Evolutionary conservation across 2,329 filamentous ascomycete genomes (phyloP), one percentile per base, ranked within the genome.

Genomic region (Xylaria sp.): DNA sequence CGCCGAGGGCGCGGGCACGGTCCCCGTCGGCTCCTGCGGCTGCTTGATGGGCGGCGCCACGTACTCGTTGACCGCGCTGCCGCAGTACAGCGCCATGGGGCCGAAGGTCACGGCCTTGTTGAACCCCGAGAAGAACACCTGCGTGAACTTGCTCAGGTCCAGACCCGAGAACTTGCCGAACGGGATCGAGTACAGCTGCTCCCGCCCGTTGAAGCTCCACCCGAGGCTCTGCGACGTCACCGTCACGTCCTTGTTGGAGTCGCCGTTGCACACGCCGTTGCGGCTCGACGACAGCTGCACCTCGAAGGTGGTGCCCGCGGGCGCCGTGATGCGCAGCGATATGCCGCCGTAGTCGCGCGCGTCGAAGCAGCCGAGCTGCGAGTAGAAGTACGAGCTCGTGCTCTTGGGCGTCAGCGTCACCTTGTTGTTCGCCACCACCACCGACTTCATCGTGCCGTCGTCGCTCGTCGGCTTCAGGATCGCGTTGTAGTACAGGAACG

Each of bases 401-500:
- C 76, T 71, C 53, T 72, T 75, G 13, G 85, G 84, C 1, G 80
- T 84, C 8, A 87, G 74, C 13, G 83, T 83, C 1, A 86, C 75
- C 48, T 77, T 80, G 73, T 80, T 71, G 69, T 84, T 80, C 62
- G 78, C 78, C 38, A 79, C 76, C n/a, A 87, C 76, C 23, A 87
- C 74, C 1, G 83, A 85, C 21, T 78, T 76, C 82, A 87, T 86
- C 6, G 82, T 82, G 2, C 74, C 80, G 70, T 87, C 85, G 64
- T 86, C 83, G 33, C 83, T 85, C 5, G 82, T 82, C 3, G 85
- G 78, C 64, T 82, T 75, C 2, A 82, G 75, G 74, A 87, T 76
- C 37, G 85, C 79, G 69, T 88, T 88, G 76, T 87, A 87, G 68
- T 78, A 83, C 15, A 88, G 74, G 72, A 88, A 88, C 1, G 83